These are phyloP conservation scores for Setaria italica DNA, from an alignment of 202 grass and related monocot genomes.

Conservation along the genomic window DNA sequence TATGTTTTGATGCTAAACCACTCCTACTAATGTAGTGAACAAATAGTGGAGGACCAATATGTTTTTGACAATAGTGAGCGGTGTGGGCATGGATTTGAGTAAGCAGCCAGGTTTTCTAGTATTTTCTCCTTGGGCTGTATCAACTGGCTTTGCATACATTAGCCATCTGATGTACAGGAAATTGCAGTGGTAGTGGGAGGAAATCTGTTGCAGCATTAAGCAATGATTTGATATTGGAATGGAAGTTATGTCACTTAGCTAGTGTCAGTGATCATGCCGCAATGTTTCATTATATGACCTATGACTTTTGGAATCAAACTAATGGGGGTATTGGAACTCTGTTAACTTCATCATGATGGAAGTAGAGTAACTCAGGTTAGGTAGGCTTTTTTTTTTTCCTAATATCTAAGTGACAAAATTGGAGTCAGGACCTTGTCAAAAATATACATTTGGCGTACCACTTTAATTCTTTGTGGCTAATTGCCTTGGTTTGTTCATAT, in stretches of 20 bases:
- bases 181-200: neutral
- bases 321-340: neutral
- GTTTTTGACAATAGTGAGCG: no score
- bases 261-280: neutral
- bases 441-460: neutral
- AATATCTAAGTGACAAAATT: neutral
- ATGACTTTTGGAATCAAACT: neutral
- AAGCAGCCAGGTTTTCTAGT: neutral
- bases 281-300: neutral
- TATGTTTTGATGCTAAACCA: neutral
- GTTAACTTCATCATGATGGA: neutral
- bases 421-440: neutral
- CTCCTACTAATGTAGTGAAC: neutral
- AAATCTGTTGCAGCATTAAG: slow-evolving; percentile 3
- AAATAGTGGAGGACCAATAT: no score
- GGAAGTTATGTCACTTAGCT: neutral
- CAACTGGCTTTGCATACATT: neutral
- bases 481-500: slow-evolving; percentile 9
- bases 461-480: neutral
- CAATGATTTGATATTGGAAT: neutral
- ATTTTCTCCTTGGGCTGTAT: neutral
- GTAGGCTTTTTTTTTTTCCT: neutral
- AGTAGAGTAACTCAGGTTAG: neutral
- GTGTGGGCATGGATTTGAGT: neutral
- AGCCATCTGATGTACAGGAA: neutral